phyloP scores from a whole-genome alignment of 768 basidiomycete species.

The Boletus subparvulus region DNA sequence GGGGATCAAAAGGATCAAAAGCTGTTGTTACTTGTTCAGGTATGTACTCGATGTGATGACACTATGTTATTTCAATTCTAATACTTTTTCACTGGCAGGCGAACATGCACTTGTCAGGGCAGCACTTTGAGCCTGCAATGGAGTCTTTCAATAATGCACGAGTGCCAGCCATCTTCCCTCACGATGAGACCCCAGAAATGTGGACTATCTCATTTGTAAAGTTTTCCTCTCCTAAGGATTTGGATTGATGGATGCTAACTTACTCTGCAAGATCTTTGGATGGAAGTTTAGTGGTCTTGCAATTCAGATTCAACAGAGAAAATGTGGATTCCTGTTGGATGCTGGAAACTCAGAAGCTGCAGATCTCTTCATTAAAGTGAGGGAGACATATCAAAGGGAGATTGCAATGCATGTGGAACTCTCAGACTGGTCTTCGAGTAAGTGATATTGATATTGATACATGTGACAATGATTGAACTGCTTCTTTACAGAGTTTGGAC shows the following conservation, averaged over 20 bases:
- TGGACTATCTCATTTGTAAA: slow-evolving; percentile 13
- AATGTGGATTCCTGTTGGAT: slow-evolving; percentile 7
- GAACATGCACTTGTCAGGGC: slow-evolving; percentile 12
- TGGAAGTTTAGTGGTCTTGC: slow-evolving; percentile 22
- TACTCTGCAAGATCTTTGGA: slow-evolving; percentile 13
- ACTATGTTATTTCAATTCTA: background rate
- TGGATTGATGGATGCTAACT: background rate
- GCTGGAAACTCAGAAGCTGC: slow-evolving; percentile 2
- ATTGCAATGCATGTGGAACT: slow-evolving; percentile 14
- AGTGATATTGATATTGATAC: background rate
- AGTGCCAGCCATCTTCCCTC: slow-evolving; percentile 13
- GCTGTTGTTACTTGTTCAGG: slow-evolving; percentile 15
- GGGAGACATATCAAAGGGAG: slow-evolving; percentile 7
- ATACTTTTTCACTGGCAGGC: slow-evolving; percentile 1
- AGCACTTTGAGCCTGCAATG: slow-evolving; percentile 6
- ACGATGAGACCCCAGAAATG: slow-evolving; percentile 15
- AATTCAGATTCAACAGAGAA: slow-evolving; percentile 15
- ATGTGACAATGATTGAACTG: too few relatives aligned
- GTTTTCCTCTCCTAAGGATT: background rate
- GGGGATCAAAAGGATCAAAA: background rate
- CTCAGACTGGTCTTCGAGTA: slow-evolving; percentile 14
- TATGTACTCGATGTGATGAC: background rate
- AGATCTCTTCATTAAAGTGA: slow-evolving; percentile 9
- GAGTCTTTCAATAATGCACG: slow-evolving; percentile 5
- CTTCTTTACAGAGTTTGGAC: slow-evolving; percentile 2